phyloP scores from a whole-genome alignment of 306 rosid genomes.

The Lathyrus sativus region DNA sequence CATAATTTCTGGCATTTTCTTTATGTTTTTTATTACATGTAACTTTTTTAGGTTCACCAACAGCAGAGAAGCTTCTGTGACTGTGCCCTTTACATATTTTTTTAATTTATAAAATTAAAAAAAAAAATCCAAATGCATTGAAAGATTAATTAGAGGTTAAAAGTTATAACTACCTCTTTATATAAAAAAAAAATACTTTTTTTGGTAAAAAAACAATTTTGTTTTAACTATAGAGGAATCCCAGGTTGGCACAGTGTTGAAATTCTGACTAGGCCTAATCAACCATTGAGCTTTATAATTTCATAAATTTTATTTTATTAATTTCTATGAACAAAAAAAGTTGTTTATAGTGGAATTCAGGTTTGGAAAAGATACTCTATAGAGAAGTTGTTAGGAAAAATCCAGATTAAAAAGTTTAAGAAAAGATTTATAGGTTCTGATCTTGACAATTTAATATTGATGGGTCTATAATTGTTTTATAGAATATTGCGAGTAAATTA shows the following conservation, averaged over 20 bases:
- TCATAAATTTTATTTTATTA: conserved; percentile 47
- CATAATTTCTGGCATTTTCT: conserved; percentile 69
- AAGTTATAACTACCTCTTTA: conserved; percentile 55
- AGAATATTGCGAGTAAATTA: conserved; percentile 58
- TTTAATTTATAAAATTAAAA: conserved; percentile 44
- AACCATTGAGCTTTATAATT: conserved; percentile 60
- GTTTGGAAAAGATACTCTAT: conserved; percentile 73
- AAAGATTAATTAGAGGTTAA: conserved; percentile 35
- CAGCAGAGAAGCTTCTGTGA: conserved; percentile 71
- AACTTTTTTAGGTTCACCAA: conserved; percentile 59
- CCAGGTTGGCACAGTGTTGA: conserved; percentile 89
- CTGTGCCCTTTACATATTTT: conserved; percentile 45
- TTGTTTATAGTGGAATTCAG: conserved; percentile 71
- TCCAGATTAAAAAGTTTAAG: conserved; percentile 57
- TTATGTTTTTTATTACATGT: conserved; percentile 43
- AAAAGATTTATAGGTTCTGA: conserved; percentile 53
- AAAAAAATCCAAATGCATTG: conserved; percentile 28
- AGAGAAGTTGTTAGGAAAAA: conserved; percentile 64
- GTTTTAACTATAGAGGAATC: conserved; percentile 52
- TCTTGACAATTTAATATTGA: conserved; percentile 46
- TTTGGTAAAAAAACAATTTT: not conserved
- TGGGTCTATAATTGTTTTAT: conserved; percentile 66
- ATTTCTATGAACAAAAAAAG: conserved; percentile 43
- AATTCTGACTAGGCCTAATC: conserved; percentile 89
- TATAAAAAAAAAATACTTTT: not conserved